Base-by-base conservation (phyloP, 148 eudicot species). In the Cornus florida region DNA sequence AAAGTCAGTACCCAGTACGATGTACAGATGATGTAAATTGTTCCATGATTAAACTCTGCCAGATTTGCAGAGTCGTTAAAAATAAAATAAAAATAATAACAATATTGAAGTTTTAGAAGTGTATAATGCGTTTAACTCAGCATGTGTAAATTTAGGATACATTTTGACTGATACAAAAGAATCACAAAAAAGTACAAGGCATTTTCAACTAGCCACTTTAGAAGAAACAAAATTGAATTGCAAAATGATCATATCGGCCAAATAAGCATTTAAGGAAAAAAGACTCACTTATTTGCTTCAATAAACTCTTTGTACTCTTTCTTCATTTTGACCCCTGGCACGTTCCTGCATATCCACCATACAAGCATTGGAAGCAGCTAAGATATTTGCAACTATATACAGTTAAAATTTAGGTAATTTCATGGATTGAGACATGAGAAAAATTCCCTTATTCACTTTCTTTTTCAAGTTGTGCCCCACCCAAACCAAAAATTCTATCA, bases 281-380 rank as follows among this genome's bases (percentile, higher is more conserved):
- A 43, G 48, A 68, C 83, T 90, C 85, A 93, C 84, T 91, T 93
- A 72, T 92, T 92, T 72, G 88, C 80, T 86, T 84, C 97, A 74
- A 96, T 96, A 72, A 96, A 91, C 74, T 96, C 99, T 84, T 91
- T 83, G 92, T 96, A 96, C 88, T 96, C 98, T 91, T 87, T 96
- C 99, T 96, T 96, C 99, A 96, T 96, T 75, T 96, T 96, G 79
- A 96, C 99, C 78, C 99, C 99, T 5, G 99, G 77, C 33, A 96
- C 88, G 53, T 88, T 91, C 91, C 99, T 96, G 98, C 84, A 89
- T 16, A 79, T 73, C 38, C 82, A 81, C 12, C 72, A 59, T 8
- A 68, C 23, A 43, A 19, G n/a, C 64, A 46, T 82, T 66, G 53
- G 62, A 38, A 7, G 73, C 74, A 73, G 72, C 62, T 19, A 14